A percentile compares a stretch with the other conserved stretches of the same genome.
Conservation (phyloP, 2,329 filamentous ascomycete genomes). For the Diaporthe australafricana region DNA sequence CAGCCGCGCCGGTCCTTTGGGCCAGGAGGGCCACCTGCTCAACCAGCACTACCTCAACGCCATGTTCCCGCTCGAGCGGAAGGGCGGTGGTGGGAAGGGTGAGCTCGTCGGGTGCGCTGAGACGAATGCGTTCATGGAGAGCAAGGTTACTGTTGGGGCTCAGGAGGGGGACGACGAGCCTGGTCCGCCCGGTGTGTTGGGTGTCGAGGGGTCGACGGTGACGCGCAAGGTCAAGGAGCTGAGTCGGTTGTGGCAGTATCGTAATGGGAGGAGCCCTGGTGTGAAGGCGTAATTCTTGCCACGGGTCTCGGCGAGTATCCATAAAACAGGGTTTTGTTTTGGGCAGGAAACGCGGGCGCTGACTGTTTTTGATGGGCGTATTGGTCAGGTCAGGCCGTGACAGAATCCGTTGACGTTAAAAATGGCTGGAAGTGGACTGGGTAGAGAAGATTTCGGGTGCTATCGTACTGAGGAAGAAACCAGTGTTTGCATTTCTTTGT, state of each 20-base stretch:
- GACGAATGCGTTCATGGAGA: constrained; percentile 70
- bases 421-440: too few relatives aligned
- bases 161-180: constrained; percentile 48
- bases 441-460: too few relatives aligned
- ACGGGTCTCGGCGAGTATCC: too few relatives aligned
- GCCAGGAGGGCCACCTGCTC: constrained; percentile 67
- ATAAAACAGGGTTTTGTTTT: too few relatives aligned
- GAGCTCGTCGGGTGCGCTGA: constrained; percentile 50
- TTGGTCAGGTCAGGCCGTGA: too few relatives aligned
- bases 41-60: constrained; percentile 71
- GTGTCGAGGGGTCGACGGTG: constrained; percentile 46
- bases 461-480: too few relatives aligned
- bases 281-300: constrained; percentile 52
- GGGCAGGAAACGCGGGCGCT: background rate
- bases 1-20: constrained; percentile 54
- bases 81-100: constrained; percentile 52
- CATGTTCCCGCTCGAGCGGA: constrained; percentile 66
- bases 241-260: constrained; percentile 71
- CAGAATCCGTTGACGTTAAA: too few relatives aligned
- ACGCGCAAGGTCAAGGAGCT: constrained; percentile 64
- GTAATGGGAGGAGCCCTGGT: constrained; percentile 67
- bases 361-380: too few relatives aligned
- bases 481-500: too few relatives aligned
- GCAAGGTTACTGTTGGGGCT: constrained; percentile 59
- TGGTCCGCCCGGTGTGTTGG: constrained; percentile 41